Base-by-base conservation (phyloP, 257 asterid species). In the Gentiana macrophylla region DNA sequence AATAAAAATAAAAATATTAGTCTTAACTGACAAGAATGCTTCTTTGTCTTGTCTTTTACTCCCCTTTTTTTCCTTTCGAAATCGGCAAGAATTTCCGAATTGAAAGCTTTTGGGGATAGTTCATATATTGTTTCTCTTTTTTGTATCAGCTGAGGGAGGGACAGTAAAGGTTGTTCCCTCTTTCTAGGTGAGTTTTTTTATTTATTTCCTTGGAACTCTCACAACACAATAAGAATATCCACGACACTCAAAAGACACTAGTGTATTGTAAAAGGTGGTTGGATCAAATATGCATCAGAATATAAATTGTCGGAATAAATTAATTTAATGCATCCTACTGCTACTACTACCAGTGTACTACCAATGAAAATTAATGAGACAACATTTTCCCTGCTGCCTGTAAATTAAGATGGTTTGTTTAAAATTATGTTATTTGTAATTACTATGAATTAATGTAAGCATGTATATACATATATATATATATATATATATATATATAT, bases 111-210 rank as follows among this genome's bases (percentile, higher is more conserved):
- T 71, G 46, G 46, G 9, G 24, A 24, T 60, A 50, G 66, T 80
- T 79, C 81, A 52, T 62, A 55, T 55, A 43, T 74, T 75, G 89
- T 80, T 84, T 71, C 90, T 72, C 93, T 84, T 87, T 80, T 72
- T 69, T 80, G 56, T 68, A 79, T 80, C 86, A 83, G 68, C 65
- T 58, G 59, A 51, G 71, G 80, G 59, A 51, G 71, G 80, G 80
- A 62, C 81, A 73, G 77, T 47, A 68, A 56, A 72, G 84, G 81
- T 67, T 44, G 49, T 54, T 60, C 44, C 68, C 68, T 44, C 71
- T 67, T 72, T 65, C 43, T 53, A 38, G 46, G 46, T 68, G 65
- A 0, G 24, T 24, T 24, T 24, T n/a, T n/a, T 24, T 24, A 24
- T 73, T 62, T 36, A 65, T 53, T 75, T 66, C 76, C 94, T 84